phyloP scores from a whole-genome alignment of 306 rosid species.

The Argentina anserina region DNA sequence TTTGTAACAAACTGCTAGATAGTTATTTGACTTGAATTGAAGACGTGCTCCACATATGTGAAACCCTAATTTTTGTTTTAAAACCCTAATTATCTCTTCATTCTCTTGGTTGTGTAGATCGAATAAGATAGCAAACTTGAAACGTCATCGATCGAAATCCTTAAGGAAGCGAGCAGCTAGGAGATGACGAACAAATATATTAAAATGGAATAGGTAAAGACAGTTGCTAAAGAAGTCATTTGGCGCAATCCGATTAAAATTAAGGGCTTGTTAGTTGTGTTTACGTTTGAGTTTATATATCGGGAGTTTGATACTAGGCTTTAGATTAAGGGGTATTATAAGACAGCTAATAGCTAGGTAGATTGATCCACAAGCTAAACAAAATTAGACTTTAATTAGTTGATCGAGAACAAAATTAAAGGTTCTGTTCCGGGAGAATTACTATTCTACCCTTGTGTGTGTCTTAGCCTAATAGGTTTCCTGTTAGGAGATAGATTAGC shows the following conservation, averaged over 20 bases:
- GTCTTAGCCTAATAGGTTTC: no score
- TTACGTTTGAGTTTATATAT: background rate
- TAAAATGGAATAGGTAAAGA: conserved; percentile 1
- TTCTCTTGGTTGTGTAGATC: background rate
- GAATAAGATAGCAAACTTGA: background rate
- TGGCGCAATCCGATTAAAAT: conserved; percentile 25
- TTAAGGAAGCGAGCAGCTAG: background rate
- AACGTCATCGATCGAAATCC: background rate
- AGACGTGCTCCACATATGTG: no score
- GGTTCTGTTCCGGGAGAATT: no score
- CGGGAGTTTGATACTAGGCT: background rate
- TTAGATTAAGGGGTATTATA: background rate
- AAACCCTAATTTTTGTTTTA: background rate
- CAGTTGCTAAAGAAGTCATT: conserved; percentile 24
- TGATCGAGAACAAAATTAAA: no score
- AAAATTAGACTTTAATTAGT: no score
- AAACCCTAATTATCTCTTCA: no score
- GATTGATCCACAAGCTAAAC: background rate
- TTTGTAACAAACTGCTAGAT: no score
- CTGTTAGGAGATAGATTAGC: no score
- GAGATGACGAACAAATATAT: background rate
- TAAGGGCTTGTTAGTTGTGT: background rate
- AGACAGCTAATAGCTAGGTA: background rate
- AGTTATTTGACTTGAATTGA: no score
- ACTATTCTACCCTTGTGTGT: no score